Percentiles rank a stretch among this genome's conserved stretches.
Evolutionary conservation across 306 rosid genomes (phyloP).

Genomic region (Geum urbanum): DNA sequence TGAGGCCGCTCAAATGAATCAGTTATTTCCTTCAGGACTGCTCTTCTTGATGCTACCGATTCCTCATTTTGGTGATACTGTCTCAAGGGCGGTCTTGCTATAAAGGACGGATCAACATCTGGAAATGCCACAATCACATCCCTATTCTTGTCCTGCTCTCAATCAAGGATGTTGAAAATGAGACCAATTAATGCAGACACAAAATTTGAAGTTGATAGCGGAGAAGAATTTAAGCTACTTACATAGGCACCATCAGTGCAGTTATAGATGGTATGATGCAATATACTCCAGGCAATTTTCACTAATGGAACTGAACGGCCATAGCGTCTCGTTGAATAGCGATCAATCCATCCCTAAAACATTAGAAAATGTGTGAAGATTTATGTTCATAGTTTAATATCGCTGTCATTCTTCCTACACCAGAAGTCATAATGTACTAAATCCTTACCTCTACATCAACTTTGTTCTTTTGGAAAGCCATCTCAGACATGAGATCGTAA

Average conservation of each 20-base stretch:
- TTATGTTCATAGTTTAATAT: neutral
- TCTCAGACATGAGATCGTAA: conserved; percentile 89
- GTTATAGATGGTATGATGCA: conserved; percentile 73
- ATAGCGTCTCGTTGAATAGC: conserved; percentile 68
- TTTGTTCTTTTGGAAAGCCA: conserved; percentile 71
- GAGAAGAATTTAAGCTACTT: conserved; percentile 32
- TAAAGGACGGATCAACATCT: conserved; percentile 68
- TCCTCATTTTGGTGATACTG: conserved; percentile 17
- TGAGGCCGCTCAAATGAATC: conserved; percentile 71
- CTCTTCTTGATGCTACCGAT: conserved; percentile 27
- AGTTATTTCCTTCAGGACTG: conserved; percentile 33
- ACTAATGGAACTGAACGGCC: conserved; percentile 60
- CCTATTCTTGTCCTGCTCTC: conserved; percentile 81
- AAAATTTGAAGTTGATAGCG: neutral
- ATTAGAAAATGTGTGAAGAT: conserved; percentile 9
- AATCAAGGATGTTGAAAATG: conserved; percentile 15
- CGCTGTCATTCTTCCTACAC: neutral
- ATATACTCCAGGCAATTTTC: conserved; percentile 71
- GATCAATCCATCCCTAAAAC: conserved; percentile 72
- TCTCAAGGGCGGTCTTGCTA: conserved; percentile 34
- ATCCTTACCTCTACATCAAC: conserved; percentile 59
- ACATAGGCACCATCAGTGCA: conserved; percentile 91
- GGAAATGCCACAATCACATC: conserved; percentile 87
- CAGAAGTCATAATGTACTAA: too few species aligned
- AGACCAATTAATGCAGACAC: neutral